phyloP scores from a whole-genome alignment of 805 yeast species.

The Zygosaccharomyces lentus region DNA sequence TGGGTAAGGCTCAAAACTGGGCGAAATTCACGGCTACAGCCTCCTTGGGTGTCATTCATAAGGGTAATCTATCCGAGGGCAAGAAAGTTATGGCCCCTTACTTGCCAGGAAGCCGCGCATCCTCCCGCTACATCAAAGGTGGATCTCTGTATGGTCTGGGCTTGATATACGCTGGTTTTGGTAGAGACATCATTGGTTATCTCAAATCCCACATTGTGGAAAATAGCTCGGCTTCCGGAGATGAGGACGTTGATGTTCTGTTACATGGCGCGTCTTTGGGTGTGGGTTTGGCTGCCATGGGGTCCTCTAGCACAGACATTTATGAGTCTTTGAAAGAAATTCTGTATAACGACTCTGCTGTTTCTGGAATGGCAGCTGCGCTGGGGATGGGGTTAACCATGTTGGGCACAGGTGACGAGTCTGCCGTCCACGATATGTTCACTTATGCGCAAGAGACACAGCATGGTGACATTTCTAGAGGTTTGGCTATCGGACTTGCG shows the following conservation, averaged over 20 bases:
- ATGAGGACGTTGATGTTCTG: constrained; percentile 71
- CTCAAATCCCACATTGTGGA: constrained; percentile 69
- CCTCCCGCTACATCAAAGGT: constrained; percentile 87
- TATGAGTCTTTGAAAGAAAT: constrained; percentile 82
- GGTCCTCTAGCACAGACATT: constrained; percentile 64
- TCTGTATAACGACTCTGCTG: constrained; percentile 83
- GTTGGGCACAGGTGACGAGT: constrained; percentile 82
- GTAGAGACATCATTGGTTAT: constrained; percentile 77
- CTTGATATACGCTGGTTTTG: constrained; percentile 92
- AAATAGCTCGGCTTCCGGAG: constrained; percentile 54
- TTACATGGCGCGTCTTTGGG: constrained; percentile 96
- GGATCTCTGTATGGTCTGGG: constrained; percentile 94
- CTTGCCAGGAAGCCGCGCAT: constrained; percentile 65
- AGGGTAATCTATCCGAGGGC: constrained; percentile 91
- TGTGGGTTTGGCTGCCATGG: constrained; percentile 96
- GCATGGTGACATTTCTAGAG: constrained; percentile 92
- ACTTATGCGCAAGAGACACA: constrained; percentile 91
- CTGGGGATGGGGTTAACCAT: constrained; percentile 92
- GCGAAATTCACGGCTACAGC: constrained; percentile 97
- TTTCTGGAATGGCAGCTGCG: constrained; percentile 95
- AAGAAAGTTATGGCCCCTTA: constrained; percentile 82
- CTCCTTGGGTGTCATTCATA: constrained; percentile 94
- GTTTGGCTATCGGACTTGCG: constrained; percentile 87
- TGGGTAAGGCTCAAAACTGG: constrained; percentile 98
- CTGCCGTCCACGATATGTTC: constrained; percentile 72